Evolutionary conservation across 2,329 filamentous ascomycete species (phyloP).

Genomic region (Claviceps paspali): DNA sequence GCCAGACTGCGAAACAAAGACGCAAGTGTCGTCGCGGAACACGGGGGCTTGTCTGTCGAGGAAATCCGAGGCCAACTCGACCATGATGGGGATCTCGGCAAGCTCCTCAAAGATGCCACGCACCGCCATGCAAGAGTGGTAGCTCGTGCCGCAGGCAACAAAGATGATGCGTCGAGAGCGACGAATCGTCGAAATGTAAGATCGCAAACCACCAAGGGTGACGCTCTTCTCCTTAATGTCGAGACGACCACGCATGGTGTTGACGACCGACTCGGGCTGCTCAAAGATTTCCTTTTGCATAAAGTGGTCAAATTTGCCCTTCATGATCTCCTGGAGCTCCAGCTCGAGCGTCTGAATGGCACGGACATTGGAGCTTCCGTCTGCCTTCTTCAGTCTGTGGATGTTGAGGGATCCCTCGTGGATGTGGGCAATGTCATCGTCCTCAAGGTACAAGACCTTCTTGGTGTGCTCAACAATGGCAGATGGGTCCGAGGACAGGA

Average conservation of each 20-base stretch:
- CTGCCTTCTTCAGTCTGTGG: conserved; percentile 91
- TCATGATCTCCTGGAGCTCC: conserved; percentile 99
- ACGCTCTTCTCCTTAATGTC: conserved; percentile 89
- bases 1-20: conserved; percentile 97
- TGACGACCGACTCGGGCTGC: conserved; percentile 97
- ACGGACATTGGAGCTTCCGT: conserved; percentile 91
- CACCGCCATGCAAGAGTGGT: conserved; percentile 98
- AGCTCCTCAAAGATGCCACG: conserved; percentile 96
- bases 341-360: conserved; percentile 98
- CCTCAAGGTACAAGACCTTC: conserved; percentile 99
- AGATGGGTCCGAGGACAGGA: conserved; percentile 95
- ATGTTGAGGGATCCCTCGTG: conserved; percentile 99
- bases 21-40: conserved; percentile 97
- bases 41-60: conserved; percentile 91
- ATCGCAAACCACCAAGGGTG: conserved; percentile 85
- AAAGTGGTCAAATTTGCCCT: conserved; percentile 99
- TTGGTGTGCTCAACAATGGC: conserved; percentile 99
- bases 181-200: conserved; percentile 92
- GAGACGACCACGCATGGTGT: conserved; percentile 98
- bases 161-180: conserved; percentile 96
- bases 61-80: conserved; percentile 96
- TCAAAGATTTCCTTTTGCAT: conserved; percentile 99
- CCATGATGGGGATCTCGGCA: conserved; percentile 92
- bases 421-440: conserved; percentile 98
- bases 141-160: conserved; percentile 96